Base-by-base conservation (phyloP, 163 green algal genomes). In the Coccomyxa subellipsoidea region DNA sequence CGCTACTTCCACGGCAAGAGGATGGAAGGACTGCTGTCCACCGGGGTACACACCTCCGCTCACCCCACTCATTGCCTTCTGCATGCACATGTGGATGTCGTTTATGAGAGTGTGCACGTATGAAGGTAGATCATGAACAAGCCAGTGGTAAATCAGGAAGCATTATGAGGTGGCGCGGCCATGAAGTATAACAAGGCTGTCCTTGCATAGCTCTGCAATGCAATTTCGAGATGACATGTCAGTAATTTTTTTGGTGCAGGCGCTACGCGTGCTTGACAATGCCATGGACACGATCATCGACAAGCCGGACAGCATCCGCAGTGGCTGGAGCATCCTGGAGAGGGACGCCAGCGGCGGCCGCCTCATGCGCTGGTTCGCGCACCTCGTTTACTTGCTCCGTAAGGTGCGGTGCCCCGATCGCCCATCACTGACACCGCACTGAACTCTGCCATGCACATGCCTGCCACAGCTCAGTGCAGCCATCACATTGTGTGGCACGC, bases 261-360 rank as follows among this genome's bases (percentile, higher is more conserved):
- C 88, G 7, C 81, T 94, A 82, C 86, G 93, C 34, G 90, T 96
- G 35, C 85, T 97, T 54, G 89, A 94, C 77, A 86, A 86, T 31
- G 88, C 84, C 34, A 95, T 91, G 78, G 93, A 95, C 39, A 70
- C 78, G 18, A 84, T 84, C 9, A 76, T 88, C 2, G 88, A 95
- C 47, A 71, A 86, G 0, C 7, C 77, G 0, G 77, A 84, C 32
- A 38, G 27, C 18, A 81, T 83, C 6, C 38, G 83, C 34, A 31
- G n/a, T 40, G 34, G 87, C 1, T 90, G 88, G 85, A 59, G 54
- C 31, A 66, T 36, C 0, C 59, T 92, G n/a, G 77, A 90, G 47
- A 78, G 78, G 78, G 78, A 82, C 40, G 78, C 78, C 34, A 39
- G 32, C 18, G 78, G 78, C 35, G 29, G 35, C 6, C 12, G 70